Base-by-base conservation (phyloP, 768 basidiomycete genomes). In the Mycena capillaripes region DNA sequence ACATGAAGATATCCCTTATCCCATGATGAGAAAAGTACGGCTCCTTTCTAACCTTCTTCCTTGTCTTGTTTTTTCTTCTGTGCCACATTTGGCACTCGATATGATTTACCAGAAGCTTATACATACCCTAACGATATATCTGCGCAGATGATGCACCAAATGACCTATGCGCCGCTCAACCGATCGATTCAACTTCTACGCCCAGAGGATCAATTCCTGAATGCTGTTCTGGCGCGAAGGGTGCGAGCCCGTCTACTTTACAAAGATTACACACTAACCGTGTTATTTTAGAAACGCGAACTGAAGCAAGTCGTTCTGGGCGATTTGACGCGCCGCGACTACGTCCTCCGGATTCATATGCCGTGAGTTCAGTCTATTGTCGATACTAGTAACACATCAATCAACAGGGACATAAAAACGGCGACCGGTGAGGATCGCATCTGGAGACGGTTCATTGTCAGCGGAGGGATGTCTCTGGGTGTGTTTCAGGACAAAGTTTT, bases 401-500 rank as follows among this genome's bases (percentile, higher is more conserved):
- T 57, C 32, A 23, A 50, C 63, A 59, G 66, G 50, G 75, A 73
- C 29, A 71, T 76, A 27, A 44, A 59, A 40, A 73, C 71, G 42
- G 66, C 66, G 25, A 65, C 58, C 46, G 69, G 75, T 14, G 75
- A 69, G 69, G 71, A 72, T 46, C 71, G 75, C 58, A 73, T 76
- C 63, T 76, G 75, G 78, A 69, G 78, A 44, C 67, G 79, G 25
- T 75, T 79, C 66, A 55, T 78, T 40, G 75, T 78, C 29, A 78
- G 76, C 44, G 79, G 75, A 42, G 79, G 79, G 25, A 76, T 79
- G 67, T 78, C 78, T 32, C 46, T 80, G 34, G 75, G 75, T 27
- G 76, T 76, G 19, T 75, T 80, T 42, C 79, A 79, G 60, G 79
- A 78, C 64, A 80, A 79, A 40, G 70, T 80, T 61, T 55, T 80